Conservation (phyloP, 305 asterid species). For the Fraxinus floribunda region DNA sequence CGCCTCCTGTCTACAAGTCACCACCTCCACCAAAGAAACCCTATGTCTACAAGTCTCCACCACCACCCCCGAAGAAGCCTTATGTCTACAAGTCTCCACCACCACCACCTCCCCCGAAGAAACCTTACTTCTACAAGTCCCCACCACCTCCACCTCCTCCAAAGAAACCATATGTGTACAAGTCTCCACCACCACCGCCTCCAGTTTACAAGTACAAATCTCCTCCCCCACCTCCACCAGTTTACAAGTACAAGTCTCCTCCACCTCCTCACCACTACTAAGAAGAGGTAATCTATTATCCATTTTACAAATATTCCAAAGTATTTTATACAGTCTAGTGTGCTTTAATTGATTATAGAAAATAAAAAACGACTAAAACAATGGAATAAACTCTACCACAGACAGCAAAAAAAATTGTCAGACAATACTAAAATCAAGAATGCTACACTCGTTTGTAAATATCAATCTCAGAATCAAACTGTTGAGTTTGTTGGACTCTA, state of each 20-base stretch:
- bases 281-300: neutral
- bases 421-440: neutral
- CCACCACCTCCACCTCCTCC: neutral
- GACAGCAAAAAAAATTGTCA: neutral
- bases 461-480: neutral
- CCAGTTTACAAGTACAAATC: slow-evolving; percentile 18
- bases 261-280: slow-evolving; percentile 2
- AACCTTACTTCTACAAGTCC: too few species aligned
- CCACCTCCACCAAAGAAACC: neutral
- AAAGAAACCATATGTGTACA: neutral
- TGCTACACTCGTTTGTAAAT: neutral
- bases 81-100: slow-evolving; percentile 16
- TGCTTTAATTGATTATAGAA: neutral
- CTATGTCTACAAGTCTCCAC: slow-evolving; percentile 9
- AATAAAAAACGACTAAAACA: neutral
- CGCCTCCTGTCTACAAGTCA: neutral
- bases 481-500: neutral
- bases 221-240: slow-evolving; percentile 12
- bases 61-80: neutral
- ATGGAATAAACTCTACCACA: neutral
- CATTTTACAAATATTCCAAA: neutral
- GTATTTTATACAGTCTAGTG: neutral
- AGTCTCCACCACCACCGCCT: slow-evolving; percentile 25
- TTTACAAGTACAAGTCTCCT: slow-evolving; percentile 17
- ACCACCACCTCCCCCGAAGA: neutral